phyloP scores from a whole-genome alignment of 1,284 basidiomycete species.

The Tylopilus orsonianus region DNA sequence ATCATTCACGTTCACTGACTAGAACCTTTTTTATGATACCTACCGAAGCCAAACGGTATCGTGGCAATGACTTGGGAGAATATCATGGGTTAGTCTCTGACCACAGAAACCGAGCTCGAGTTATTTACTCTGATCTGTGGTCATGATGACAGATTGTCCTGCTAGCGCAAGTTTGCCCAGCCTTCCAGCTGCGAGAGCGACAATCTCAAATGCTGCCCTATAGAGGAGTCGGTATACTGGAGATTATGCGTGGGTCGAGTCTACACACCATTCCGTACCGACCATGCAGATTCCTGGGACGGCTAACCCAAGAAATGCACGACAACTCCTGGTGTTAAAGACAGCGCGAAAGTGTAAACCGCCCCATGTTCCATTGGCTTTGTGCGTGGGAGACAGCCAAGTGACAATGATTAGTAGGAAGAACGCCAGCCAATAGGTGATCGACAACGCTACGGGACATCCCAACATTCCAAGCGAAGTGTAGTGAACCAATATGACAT shows the following conservation, averaged over 20 bases:
- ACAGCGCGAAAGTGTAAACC: constrained; percentile 49
- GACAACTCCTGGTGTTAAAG: constrained; percentile 50
- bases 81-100: constrained; percentile 9
- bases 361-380: constrained; percentile 61
- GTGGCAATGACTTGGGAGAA: constrained; percentile 26
- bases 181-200: constrained; percentile 71
- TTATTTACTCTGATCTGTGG: constrained; percentile 69
- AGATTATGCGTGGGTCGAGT: neutral
- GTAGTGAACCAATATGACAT: constrained; percentile 58
- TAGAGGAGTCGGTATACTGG: neutral
- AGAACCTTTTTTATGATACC: neutral
- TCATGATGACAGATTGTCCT: constrained; percentile 80
- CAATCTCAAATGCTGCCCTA: constrained; percentile 80
- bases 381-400: constrained; percentile 50
- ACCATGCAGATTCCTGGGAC: constrained; percentile 77
- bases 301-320: constrained; percentile 60
- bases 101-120: neutral
- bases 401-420: constrained; percentile 50
- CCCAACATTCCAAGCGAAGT: constrained; percentile 63
- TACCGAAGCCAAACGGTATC: constrained; percentile 34
- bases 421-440: constrained; percentile 72
- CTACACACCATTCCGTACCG: constrained; percentile 69
- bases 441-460: constrained; percentile 62
- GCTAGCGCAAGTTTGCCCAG: constrained; percentile 66
- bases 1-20: neutral